These are phyloP conservation scores for Aspergillus versicolor DNA, from an alignment of 2,329 filamentous ascomycete genomes.

Conservation along the genomic window DNA sequence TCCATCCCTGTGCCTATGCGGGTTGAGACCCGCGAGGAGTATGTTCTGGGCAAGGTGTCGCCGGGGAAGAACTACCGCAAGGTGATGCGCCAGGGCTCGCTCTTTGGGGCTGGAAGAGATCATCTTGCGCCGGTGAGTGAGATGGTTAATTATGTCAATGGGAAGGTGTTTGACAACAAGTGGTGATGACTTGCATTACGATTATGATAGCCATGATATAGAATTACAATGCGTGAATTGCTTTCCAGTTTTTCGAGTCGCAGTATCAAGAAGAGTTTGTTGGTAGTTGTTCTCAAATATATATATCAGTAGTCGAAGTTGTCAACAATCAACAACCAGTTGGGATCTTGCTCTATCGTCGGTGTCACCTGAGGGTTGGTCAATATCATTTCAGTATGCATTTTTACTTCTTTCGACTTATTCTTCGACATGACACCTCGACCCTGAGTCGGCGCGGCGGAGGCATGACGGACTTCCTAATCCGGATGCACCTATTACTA, in stretches of 20 bases:
- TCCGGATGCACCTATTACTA: neutral
- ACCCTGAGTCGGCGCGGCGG: too few relatives aligned
- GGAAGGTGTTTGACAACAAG: conserved; percentile 50
- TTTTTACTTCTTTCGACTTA: too few relatives aligned
- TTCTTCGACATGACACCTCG: too few relatives aligned
- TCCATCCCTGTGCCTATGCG: conserved; percentile 55
- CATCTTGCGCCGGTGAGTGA: conserved; percentile 50
- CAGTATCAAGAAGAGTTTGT: too few relatives aligned
- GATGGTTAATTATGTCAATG: conserved; percentile 52
- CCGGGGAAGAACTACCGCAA: conserved; percentile 56
- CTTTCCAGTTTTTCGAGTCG: neutral
- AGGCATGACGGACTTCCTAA: neutral
- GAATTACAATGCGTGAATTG: neutral
- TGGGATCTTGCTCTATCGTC: too few relatives aligned
- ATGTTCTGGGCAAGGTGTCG: conserved; percentile 56
- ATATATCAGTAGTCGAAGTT: too few relatives aligned
- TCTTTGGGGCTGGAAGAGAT: conserved; percentile 49
- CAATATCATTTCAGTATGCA: too few relatives aligned
- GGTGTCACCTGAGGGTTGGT: too few relatives aligned
- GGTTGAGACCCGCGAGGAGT: conserved; percentile 53
- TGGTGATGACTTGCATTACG: conserved; percentile 27
- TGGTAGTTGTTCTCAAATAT: too few relatives aligned
- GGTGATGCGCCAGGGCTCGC: conserved; percentile 53
- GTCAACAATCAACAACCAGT: too few relatives aligned
- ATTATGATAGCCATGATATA: neutral